phyloP scores from a whole-genome alignment of 352 stramenopile genomes.

The Globisporangium nunn region DNA sequence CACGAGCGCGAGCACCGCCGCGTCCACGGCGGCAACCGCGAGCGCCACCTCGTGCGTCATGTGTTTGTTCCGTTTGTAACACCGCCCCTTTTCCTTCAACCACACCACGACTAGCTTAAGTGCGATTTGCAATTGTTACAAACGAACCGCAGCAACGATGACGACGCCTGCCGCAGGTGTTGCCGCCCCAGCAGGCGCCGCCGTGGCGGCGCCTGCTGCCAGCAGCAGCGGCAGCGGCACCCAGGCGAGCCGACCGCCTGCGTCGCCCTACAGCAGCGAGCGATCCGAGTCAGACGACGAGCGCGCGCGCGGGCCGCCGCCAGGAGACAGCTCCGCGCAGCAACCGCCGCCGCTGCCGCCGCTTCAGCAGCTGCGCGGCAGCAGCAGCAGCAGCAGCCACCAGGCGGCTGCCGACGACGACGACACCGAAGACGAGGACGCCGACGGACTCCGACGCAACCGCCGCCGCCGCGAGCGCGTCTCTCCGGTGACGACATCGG shows the following conservation, averaged over 20 bases:
- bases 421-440: not conserved
- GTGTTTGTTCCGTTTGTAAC: not conserved
- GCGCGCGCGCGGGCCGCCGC: not conserved
- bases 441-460: not conserved
- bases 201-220: not conserved
- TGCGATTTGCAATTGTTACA: no score
- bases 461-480: constrained; percentile 12
- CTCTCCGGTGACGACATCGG: constrained; percentile 22
- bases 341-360: constrained; percentile 22
- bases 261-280: constrained; percentile 12
- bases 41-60: constrained; percentile 2
- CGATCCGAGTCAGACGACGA: constrained; percentile 13
- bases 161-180: not conserved
- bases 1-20: constrained; percentile 22
- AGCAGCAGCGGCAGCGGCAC: constrained; percentile 2
- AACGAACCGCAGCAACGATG: not conserved
- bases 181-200: not conserved
- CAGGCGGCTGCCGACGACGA: constrained; percentile 7
- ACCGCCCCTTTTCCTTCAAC: no score
- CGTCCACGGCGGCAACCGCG: constrained; percentile 16
- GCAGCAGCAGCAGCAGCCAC: constrained; percentile 10
- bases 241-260: not conserved
- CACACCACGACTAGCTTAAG: no score
- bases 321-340: not conserved
- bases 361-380: constrained; percentile 26